phyloP scores from a whole-genome alignment of 768 basidiomycete species.

The Psilocybe tampanensis region DNA sequence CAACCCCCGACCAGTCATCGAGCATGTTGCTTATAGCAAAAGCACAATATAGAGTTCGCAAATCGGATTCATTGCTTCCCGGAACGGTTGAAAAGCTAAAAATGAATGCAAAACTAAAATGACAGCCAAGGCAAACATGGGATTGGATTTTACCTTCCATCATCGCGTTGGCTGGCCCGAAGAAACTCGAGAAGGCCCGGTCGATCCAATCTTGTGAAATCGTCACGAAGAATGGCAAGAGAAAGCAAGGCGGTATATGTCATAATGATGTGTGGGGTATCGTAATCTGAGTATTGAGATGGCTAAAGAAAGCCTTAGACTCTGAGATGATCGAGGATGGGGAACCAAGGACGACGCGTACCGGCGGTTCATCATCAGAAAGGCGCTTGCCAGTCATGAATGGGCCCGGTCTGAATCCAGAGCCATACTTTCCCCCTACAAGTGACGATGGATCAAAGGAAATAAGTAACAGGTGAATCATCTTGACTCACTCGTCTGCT shows the following conservation, averaged over 20 bases:
- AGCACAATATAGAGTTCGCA: conserved; percentile 86
- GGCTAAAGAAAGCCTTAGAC: conserved; percentile 1
- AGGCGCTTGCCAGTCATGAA: conserved; percentile 53
- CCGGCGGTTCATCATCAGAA: conserved; percentile 10
- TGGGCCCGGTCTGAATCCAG: conserved; percentile 76
- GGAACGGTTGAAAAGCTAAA: conserved; percentile 73
- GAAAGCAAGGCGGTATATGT: conserved; percentile 89
- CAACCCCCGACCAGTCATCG: conserved; percentile 75
- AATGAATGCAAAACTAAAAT: background rate
- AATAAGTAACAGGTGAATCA: background rate
- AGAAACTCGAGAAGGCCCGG: conserved; percentile 69
- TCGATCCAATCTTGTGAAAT: conserved; percentile 72
- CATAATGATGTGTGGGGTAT: conserved; percentile 86
- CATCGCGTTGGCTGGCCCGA: conserved; percentile 67
- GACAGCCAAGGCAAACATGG: background rate
- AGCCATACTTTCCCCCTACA: conserved; percentile 57
- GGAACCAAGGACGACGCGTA: conserved; percentile 11
- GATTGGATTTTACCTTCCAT: conserved; percentile 73
- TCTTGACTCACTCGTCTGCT: conserved; percentile 59
- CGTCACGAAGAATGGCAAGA: conserved; percentile 86
- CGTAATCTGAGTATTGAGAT: conserved; percentile 46
- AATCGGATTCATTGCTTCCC: conserved; percentile 70
- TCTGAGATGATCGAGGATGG: background rate
- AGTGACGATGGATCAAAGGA: background rate
- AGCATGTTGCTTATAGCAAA: conserved; percentile 83